Conservation (phyloP, 352 stramenopile genomes). For the Globisporangium spinosum region DNA sequence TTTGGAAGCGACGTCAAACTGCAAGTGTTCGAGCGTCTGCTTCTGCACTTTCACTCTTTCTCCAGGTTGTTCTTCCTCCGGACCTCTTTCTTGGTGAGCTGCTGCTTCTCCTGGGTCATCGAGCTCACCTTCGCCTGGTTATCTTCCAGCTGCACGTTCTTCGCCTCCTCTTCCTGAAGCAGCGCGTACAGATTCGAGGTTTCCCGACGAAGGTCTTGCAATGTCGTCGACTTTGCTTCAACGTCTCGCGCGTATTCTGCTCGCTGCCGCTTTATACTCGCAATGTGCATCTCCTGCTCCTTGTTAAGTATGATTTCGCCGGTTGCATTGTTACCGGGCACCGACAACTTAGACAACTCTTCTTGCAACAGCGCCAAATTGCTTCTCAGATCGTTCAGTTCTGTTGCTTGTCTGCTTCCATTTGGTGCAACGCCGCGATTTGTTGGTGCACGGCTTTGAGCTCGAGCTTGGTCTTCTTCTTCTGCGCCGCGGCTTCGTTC, state of each 20-base stretch:
- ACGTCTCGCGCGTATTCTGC: slow-evolving; percentile 66
- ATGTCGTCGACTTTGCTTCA: slow-evolving; percentile 58
- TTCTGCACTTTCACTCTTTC: slow-evolving; percentile 73
- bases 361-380: slow-evolving; percentile 66
- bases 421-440: slow-evolving; percentile 49
- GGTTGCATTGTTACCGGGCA: slow-evolving; percentile 23
- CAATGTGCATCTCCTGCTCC: slow-evolving; percentile 67
- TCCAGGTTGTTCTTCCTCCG: slow-evolving; percentile 63
- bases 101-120: slow-evolving; percentile 63
- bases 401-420: slow-evolving; percentile 70
- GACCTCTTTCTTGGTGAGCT: slow-evolving; percentile 52
- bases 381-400: slow-evolving; percentile 63
- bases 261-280: slow-evolving; percentile 64
- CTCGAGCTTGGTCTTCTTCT: slow-evolving; percentile 68
- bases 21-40: slow-evolving; percentile 45
- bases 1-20: slow-evolving; percentile 36
- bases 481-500: slow-evolving; percentile 59
- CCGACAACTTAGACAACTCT: slow-evolving; percentile 55
- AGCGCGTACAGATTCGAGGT: slow-evolving; percentile 59
- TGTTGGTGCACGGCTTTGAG: slow-evolving; percentile 69
- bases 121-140: slow-evolving; percentile 32
- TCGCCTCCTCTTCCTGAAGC: slow-evolving; percentile 58
- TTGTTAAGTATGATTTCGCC: slow-evolving; percentile 59
- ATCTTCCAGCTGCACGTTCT: slow-evolving; percentile 60
- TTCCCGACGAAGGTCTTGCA: slow-evolving; percentile 67